Conservation (phyloP, 2,329 filamentous ascomycete genomes). For the Cladorrhinum sp. region DNA sequence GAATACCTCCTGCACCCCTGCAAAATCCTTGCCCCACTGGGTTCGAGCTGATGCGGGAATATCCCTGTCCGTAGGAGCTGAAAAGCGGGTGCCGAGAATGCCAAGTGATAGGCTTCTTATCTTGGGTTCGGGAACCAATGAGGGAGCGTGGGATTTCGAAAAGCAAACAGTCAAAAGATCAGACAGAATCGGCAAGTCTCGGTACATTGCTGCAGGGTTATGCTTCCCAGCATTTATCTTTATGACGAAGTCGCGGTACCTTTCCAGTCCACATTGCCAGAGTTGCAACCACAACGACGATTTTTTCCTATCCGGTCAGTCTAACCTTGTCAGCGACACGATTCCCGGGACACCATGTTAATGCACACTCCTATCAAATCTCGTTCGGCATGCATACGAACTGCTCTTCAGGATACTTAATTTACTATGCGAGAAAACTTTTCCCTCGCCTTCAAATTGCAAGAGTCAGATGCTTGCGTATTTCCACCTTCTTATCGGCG, state of each 20-base stretch:
- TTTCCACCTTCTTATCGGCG: not conserved
- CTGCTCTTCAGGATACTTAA: not conserved
- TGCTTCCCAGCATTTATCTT: not conserved
- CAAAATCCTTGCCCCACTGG: not conserved
- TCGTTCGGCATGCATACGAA: not conserved
- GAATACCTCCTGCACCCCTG: slow-evolving; percentile 6
- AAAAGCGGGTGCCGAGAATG: slow-evolving; percentile 14
- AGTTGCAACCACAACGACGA: not conserved
- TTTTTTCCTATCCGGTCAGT: not conserved
- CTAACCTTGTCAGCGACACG: not conserved
- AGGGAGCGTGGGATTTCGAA: slow-evolving; percentile 16
- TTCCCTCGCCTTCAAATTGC: not conserved
- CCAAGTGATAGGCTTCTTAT: slow-evolving; percentile 28
- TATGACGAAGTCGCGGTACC: not conserved
- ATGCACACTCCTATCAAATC: not conserved
- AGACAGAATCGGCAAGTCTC: slow-evolving; percentile 11
- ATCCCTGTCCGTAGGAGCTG: slow-evolving; percentile 12
- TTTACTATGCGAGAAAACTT: not conserved
- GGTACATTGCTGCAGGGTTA: not conserved
- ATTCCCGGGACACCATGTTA: not conserved
- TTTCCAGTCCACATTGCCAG: not conserved
- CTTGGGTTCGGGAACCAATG: slow-evolving; percentile 17
- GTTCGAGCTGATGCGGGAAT: not conserved
- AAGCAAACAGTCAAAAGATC: slow-evolving; percentile 20
- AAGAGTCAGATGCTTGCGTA: not conserved